phyloP scores from a whole-genome alignment of 116 monocot genomes.

The Cymodocea nodosa region DNA sequence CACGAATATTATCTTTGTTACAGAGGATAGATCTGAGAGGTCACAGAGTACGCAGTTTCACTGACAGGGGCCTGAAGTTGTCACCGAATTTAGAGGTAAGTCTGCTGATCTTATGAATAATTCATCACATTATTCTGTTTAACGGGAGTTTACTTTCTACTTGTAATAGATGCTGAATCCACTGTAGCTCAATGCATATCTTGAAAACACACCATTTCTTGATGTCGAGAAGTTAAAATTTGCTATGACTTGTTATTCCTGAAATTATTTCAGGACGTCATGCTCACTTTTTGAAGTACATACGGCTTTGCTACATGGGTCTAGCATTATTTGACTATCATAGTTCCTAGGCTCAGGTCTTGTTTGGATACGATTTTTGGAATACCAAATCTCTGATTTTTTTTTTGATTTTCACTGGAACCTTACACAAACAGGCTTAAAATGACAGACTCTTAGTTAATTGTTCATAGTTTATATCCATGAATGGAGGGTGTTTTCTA shows the following conservation, averaged over 20 bases:
- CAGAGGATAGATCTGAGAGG: slow-evolving; percentile 94
- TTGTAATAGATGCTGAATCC: not conserved
- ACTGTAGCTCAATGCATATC: too few relatives aligned
- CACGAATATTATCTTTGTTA: not conserved
- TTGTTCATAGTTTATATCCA: too few relatives aligned
- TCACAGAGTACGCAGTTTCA: slow-evolving; percentile 67
- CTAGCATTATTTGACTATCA: too few relatives aligned
- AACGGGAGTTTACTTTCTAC: not conserved
- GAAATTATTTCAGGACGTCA: not conserved
- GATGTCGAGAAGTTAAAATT: not conserved
- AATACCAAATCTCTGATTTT: too few relatives aligned
- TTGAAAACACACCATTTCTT: not conserved
- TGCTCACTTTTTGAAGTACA: too few relatives aligned
- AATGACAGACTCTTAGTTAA: too few relatives aligned
- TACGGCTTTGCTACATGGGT: too few relatives aligned
- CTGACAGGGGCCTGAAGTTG: slow-evolving; percentile 50
- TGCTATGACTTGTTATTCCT: not conserved
- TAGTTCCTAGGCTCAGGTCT: too few relatives aligned
- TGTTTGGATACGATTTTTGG: too few relatives aligned
- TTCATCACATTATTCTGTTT: not conserved
- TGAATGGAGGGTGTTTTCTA: too few relatives aligned
- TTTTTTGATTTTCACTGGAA: too few relatives aligned
- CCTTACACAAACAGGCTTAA: too few relatives aligned
- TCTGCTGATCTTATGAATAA: not conserved
- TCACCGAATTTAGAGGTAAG: slow-evolving; percentile 81